phyloP scores from a whole-genome alignment of 2,329 filamentous ascomycete genomes.

The Magnaporthiopsis incrustans region DNA sequence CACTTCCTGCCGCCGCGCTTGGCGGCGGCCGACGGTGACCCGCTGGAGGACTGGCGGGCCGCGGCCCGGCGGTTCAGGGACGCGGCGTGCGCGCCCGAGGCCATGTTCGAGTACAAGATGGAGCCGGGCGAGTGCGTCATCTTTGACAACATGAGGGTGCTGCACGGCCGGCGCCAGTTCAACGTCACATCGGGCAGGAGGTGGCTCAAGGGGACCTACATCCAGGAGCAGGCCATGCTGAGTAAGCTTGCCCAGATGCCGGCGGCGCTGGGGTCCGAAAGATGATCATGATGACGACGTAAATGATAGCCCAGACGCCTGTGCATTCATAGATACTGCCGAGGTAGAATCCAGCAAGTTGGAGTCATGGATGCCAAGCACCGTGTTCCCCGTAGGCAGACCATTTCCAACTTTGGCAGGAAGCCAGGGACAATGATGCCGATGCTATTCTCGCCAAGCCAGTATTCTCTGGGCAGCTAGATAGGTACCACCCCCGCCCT shows the following conservation, averaged over 20 bases:
- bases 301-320: neutral
- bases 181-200: slow-evolving; percentile 57
- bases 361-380: neutral
- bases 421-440: neutral
- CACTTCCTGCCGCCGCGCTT: slow-evolving; percentile 6
- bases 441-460: neutral
- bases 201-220: slow-evolving; percentile 81
- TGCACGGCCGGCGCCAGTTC: slow-evolving; percentile 77
- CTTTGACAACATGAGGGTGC: slow-evolving; percentile 82
- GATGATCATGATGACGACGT: neutral
- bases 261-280: neutral
- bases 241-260: slow-evolving; percentile 20
- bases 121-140: slow-evolving; percentile 79
- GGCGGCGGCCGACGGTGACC: slow-evolving; percentile 13
- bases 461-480: too few relatives aligned
- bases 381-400: neutral
- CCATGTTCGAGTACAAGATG: slow-evolving; percentile 64
- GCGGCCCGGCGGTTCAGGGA: slow-evolving; percentile 48
- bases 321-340: neutral
- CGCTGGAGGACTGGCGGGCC: slow-evolving; percentile 15
- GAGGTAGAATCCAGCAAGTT: neutral
- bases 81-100: slow-evolving; percentile 46
- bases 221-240: slow-evolving; percentile 45
- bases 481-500: too few relatives aligned
- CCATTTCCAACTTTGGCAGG: neutral